Evolutionary conservation across 2,329 filamentous ascomycete species (phyloP).

Genomic region (Bipolaris cookei): DNA sequence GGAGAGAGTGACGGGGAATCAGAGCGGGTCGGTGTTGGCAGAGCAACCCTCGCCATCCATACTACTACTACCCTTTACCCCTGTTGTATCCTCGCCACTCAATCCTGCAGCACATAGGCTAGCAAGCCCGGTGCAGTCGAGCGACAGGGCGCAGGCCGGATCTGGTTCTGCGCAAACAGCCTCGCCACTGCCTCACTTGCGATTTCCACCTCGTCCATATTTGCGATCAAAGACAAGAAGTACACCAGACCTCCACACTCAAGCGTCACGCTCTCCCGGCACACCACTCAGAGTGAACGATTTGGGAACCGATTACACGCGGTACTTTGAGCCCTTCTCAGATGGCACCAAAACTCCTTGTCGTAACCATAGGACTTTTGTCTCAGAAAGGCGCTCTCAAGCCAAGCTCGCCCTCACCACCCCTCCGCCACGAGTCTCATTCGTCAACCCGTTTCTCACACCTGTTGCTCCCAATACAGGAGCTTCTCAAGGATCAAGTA

Average conservation of each 20-base stretch:
- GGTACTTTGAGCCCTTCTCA: constrained; percentile 46
- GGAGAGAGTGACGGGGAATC: constrained; percentile 13
- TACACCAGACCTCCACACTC: constrained; percentile 25
- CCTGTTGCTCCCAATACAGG: constrained; percentile 39
- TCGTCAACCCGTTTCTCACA: constrained; percentile 37
- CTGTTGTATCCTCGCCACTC: constrained; percentile 18
- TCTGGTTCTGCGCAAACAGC: constrained; percentile 6
- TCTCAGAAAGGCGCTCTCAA: constrained; percentile 22
- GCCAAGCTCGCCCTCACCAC: constrained; percentile 16
- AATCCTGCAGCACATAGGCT: constrained; percentile 11
- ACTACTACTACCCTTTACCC: constrained; percentile 12
- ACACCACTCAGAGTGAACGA: constrained; percentile 39
- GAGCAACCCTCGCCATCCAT: constrained; percentile 7
- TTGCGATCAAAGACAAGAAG: constrained; percentile 21
- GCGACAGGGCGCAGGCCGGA: constrained; percentile 14
- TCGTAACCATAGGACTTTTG: constrained; percentile 31
- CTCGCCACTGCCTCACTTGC: constrained; percentile 10
- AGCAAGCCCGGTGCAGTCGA: constrained; percentile 4
- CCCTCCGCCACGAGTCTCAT: constrained; percentile 18
- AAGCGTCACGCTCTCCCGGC: constrained; percentile 15
- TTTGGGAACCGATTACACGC: constrained; percentile 45
- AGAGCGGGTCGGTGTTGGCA: constrained; percentile 5
- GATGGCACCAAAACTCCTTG: constrained; percentile 31
- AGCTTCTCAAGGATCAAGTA: constrained; percentile 27
- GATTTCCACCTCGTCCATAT: constrained; percentile 23